phyloP scores from a whole-genome alignment of 768 basidiomycete genomes.

The Pleurotus tuber-regium region DNA sequence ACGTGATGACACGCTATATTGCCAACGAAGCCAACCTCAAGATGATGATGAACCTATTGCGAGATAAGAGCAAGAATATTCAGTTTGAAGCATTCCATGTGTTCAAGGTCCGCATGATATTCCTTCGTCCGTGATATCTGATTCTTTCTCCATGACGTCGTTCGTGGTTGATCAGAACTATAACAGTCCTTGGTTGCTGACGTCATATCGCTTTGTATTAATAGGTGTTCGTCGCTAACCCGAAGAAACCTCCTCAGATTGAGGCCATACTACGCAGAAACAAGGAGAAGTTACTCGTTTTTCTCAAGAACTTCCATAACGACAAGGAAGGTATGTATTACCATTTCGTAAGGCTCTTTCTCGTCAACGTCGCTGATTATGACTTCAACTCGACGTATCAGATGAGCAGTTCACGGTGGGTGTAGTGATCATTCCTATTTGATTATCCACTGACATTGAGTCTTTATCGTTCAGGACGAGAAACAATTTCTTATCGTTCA shows the following conservation, averaged over 20 bases:
- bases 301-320: conserved; percentile 93
- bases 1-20: conserved; percentile 97
- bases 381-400: no score
- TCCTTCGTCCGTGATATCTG: neutral
- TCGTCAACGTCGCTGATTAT: neutral
- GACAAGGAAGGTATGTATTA: conserved; percentile 83
- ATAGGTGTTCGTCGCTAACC: conserved; percentile 97
- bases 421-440: neutral
- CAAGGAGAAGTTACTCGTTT: conserved; percentile 88
- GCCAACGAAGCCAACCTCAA: conserved; percentile 93
- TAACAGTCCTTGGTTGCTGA: neutral
- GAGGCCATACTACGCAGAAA: conserved; percentile 88
- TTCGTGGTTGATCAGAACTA: no score
- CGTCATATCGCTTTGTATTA: neutral
- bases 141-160: no score
- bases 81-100: conserved; percentile 99
- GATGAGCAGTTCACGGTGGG: conserved; percentile 86
- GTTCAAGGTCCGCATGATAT: conserved; percentile 76
- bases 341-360: neutral
- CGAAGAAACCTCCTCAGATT: conserved; percentile 97
- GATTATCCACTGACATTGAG: neutral
- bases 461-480: conserved; percentile 54
- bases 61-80: conserved; percentile 99
- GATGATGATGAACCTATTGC: conserved; percentile 99
- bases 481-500: conserved; percentile 95